Percentiles rank a stretch among this genome's conserved stretches.
phyloP scores from a whole-genome alignment of 768 basidiomycete genomes.

The Pisolithus microcarpus region DNA sequence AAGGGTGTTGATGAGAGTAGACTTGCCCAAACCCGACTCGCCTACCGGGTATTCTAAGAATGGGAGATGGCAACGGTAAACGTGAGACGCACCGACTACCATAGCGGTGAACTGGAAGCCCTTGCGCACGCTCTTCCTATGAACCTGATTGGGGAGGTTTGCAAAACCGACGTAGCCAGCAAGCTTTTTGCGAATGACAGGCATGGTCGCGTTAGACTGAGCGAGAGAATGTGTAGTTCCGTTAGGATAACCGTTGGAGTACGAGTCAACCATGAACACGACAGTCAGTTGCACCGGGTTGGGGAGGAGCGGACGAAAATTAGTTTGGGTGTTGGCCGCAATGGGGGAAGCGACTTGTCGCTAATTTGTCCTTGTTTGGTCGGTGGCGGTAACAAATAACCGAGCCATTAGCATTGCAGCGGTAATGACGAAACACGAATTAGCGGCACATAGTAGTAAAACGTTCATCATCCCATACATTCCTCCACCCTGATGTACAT shows the following conservation, averaged over 20 bases:
- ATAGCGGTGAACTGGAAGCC: constrained; percentile 99
- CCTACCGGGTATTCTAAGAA: constrained; percentile 39
- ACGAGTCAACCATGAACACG: constrained; percentile 63
- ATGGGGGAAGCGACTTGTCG: constrained; percentile 33
- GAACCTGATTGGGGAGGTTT: constrained; percentile 98
- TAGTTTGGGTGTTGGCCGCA: constrained; percentile 47
- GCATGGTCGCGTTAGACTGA: constrained; percentile 24
- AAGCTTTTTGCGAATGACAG: constrained; percentile 77
- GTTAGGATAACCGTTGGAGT: constrained; percentile 57
- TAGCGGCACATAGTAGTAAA: neutral
- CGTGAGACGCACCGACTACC: constrained; percentile 83
- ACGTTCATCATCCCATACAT: constrained; percentile 10
- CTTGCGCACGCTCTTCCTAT: constrained; percentile 95
- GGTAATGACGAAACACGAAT: neutral
- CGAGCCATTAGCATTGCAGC: neutral
- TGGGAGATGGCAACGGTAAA: constrained; percentile 10
- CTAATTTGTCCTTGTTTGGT: constrained; percentile 29
- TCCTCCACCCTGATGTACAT: constrained; percentile 34
- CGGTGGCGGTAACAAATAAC: constrained; percentile 20
- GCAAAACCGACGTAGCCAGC: constrained; percentile 96
- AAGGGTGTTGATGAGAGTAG: constrained; percentile 96
- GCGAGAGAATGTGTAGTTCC: constrained; percentile 58
- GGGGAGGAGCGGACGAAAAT: constrained; percentile 22
- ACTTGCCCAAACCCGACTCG: constrained; percentile 98
- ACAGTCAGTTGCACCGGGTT: constrained; percentile 14